Evolutionary conservation across 495 filamentous ascomycete species (phyloP).

Genomic region (Daldinia concentrica): DNA sequence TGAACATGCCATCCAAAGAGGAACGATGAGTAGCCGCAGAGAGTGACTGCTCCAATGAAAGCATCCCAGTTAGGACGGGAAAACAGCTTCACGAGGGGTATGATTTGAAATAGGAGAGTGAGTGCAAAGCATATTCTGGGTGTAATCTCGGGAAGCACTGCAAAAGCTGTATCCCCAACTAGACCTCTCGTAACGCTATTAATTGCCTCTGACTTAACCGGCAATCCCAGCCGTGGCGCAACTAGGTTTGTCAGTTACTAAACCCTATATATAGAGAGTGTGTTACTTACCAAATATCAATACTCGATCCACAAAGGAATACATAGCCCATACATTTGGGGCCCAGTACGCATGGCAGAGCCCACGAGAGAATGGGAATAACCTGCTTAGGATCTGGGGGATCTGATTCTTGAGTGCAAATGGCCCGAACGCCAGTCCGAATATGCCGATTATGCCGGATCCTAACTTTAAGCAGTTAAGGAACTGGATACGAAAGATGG

Average conservation of each 20-base stretch:
- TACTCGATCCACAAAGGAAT: constrained; percentile 86
- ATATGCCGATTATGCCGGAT: constrained; percentile 73
- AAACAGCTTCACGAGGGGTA: constrained; percentile 85
- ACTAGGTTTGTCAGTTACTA: constrained; percentile 59
- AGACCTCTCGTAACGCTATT: constrained; percentile 91
- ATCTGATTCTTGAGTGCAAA: constrained; percentile 87
- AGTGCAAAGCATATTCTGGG: constrained; percentile 81
- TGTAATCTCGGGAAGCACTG: constrained; percentile 86
- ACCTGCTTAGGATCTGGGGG: constrained; percentile 81
- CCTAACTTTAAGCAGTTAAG: constrained; percentile 85
- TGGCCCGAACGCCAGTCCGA: constrained; percentile 86
- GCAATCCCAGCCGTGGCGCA: constrained; percentile 79
- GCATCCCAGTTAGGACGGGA: constrained; percentile 80
- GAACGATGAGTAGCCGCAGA: constrained; percentile 97
- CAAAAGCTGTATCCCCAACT: constrained; percentile 95
- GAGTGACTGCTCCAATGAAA: constrained; percentile 87
- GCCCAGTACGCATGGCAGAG: constrained; percentile 99
- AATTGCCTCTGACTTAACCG: constrained; percentile 75
- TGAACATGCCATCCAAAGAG: constrained; percentile 99
- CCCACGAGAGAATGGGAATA: constrained; percentile 94
- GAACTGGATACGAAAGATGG: constrained; percentile 78
- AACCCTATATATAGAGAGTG: constrained; percentile 2
- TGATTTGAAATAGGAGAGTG: constrained; percentile 83
- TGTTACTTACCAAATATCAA: constrained; percentile 75
- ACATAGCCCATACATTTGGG: constrained; percentile 96